Percentiles rank a stretch among this genome's conserved stretches.
phyloP scores from a whole-genome alignment of 78 protist species.

The Protostelium mycophagum region DNA sequence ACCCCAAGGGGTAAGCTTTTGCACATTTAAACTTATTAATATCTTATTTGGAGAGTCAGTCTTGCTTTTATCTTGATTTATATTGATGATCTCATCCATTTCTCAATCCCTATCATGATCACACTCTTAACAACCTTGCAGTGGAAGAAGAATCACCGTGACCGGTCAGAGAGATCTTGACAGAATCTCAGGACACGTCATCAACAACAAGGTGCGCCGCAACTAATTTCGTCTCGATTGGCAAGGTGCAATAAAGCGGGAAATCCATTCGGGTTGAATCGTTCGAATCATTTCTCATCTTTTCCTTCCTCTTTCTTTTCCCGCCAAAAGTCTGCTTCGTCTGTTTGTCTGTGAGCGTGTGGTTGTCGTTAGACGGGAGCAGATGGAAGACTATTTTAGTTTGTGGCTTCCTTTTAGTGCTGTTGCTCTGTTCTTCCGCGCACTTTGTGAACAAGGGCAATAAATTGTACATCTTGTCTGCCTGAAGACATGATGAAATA shows the following conservation, averaged over 20 bases:
- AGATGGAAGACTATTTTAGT: too few species aligned
- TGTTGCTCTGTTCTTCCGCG: background rate
- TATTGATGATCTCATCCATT: background rate
- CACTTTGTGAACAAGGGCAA: background rate
- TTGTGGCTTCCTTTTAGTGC: too few species aligned
- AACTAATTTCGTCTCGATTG: background rate
- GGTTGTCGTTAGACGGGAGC: too few species aligned
- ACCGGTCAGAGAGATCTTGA: background rate
- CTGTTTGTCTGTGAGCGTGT: too few species aligned
- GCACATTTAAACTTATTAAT: background rate
- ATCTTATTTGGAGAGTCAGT: background rate
- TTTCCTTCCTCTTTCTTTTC: too few species aligned
- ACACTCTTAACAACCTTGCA: background rate
- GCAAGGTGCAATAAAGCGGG: background rate
- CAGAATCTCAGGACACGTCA: slow-evolving; percentile 56
- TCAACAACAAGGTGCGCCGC: background rate
- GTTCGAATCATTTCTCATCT: too few species aligned
- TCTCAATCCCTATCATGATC: background rate
- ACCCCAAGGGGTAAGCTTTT: slow-evolving; percentile 28
- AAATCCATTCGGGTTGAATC: too few species aligned
- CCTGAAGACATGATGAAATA: too few species aligned
- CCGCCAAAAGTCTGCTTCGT: too few species aligned
- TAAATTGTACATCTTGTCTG: background rate
- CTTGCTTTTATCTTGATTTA: background rate
- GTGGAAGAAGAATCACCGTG: slow-evolving; percentile 36